Evolutionary conservation across 192 early-diverging fungal genomes (phyloP).

Genomic region (Entophlyctis luteolus): DNA sequence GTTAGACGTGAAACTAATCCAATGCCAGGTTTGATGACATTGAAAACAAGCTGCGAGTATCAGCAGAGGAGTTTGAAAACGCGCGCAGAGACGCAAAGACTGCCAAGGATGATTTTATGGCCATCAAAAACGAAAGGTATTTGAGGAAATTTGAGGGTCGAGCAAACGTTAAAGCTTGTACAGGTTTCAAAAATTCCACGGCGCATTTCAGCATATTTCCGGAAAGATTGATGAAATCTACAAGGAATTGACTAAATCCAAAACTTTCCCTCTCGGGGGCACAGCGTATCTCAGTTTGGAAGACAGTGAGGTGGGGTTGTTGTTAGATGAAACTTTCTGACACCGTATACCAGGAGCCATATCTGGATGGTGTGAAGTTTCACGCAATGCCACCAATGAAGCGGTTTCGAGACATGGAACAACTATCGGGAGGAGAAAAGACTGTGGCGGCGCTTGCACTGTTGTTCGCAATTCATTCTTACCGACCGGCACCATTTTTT

Average conservation of each 20-base stretch:
- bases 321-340: not conserved
- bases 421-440: constrained; percentile 97
- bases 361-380: constrained; percentile 88
- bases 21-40: constrained; percentile 71
- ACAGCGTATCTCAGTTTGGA: constrained; percentile 91
- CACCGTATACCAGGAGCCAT: constrained; percentile 66
- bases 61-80: constrained; percentile 78
- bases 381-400: constrained; percentile 99
- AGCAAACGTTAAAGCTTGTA: not conserved
- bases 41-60: constrained; percentile 69
- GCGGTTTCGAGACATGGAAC: constrained; percentile 98
- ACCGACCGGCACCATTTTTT: constrained; percentile 97
- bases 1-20: not conserved
- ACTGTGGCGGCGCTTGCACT: constrained; percentile 94
- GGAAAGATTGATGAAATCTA: constrained; percentile 92
- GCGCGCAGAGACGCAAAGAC: constrained; percentile 74
- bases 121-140: constrained; percentile 75
- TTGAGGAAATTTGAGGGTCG: not conserved
- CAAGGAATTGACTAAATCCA: constrained; percentile 87
- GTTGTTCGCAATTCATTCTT: constrained; percentile 92
- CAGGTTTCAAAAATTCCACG: constrained; percentile 72
- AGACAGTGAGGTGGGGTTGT: constrained; percentile 65
- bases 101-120: constrained; percentile 78
- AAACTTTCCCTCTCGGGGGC: constrained; percentile 85
- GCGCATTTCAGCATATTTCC: constrained; percentile 83